These are phyloP conservation scores for Reutealis trisperma DNA, from an alignment of 345 rosid species.

Conservation along the genomic window DNA sequence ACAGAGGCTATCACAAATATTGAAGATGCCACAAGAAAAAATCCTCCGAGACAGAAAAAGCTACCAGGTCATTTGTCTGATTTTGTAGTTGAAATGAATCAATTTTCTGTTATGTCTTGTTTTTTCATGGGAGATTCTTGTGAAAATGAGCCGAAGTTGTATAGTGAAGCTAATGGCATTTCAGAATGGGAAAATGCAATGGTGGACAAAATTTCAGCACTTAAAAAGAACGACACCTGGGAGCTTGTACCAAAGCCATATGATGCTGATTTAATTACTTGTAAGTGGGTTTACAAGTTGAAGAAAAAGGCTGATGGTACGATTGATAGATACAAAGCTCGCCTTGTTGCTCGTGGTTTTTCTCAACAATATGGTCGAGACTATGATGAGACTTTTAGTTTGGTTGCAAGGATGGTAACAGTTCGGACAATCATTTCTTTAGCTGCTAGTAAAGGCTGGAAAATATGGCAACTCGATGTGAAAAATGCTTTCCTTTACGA, in stretches of 20 bases:
- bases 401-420: no score
- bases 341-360: neutral
- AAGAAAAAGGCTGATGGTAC: neutral
- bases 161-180: no score
- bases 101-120: neutral
- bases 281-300: slow-evolving; percentile 2
- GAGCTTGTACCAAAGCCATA: slow-evolving; percentile 3
- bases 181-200: no score
- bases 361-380: no score
- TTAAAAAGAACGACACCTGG: neutral
- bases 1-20: no score
- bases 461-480: no score
- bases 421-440: no score
- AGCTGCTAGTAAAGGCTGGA: no score
- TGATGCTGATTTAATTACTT: slow-evolving; percentile 1
- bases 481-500: neutral
- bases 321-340: neutral
- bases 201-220: neutral
- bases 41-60: slow-evolving; percentile 2
- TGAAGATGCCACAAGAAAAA: no score
- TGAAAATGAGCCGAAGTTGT: neutral
- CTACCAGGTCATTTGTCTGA: slow-evolving; percentile 2
- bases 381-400: no score
- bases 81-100: neutral
- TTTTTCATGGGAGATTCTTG: neutral